Evolutionary conservation across 805 yeast species (phyloP).

Genomic region (Jamesozyma spencerorum): DNA sequence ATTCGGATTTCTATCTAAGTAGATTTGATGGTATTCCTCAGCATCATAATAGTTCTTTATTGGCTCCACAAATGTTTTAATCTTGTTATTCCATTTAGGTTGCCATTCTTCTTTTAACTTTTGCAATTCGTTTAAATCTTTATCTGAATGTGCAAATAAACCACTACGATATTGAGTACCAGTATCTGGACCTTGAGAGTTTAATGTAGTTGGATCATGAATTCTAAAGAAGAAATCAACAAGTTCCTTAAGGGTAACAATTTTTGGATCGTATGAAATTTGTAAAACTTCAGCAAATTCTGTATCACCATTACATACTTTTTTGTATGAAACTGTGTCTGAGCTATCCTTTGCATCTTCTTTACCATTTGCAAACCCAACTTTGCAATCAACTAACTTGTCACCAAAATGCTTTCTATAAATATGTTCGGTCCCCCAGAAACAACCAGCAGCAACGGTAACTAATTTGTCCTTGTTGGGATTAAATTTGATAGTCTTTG

Average conservation of each 20-base stretch:
- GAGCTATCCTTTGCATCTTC: conserved; percentile 35
- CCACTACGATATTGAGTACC: conserved; percentile 91
- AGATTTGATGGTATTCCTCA: conserved; percentile 88
- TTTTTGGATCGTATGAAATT: conserved; percentile 65
- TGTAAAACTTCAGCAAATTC: conserved; percentile 76
- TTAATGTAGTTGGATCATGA: conserved; percentile 86
- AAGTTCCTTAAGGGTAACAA: conserved; percentile 50
- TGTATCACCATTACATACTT: conserved; percentile 73
- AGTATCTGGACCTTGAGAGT: conserved; percentile 76
- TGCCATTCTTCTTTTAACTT: conserved; percentile 47
- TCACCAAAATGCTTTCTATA: conserved; percentile 59
- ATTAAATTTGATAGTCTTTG: conserved; percentile 33
- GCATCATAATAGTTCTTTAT: conserved; percentile 76
- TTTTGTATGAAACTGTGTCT: conserved; percentile 41
- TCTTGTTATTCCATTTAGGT: conserved; percentile 56
- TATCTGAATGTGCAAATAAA: conserved; percentile 51
- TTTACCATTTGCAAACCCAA: conserved; percentile 84
- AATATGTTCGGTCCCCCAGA: conserved; percentile 86
- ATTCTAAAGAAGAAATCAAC: conserved; percentile 80
- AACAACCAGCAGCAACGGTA: conserved; percentile 64
- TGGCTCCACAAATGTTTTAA: conserved; percentile 64
- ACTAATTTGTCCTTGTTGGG: conserved; percentile 43
- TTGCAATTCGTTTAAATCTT: conserved; percentile 37
- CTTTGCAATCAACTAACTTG: conserved; percentile 63
- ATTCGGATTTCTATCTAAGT: conserved; percentile 66